Base-by-base conservation (phyloP, 345 rosid species). In the Pistacia vera region DNA sequence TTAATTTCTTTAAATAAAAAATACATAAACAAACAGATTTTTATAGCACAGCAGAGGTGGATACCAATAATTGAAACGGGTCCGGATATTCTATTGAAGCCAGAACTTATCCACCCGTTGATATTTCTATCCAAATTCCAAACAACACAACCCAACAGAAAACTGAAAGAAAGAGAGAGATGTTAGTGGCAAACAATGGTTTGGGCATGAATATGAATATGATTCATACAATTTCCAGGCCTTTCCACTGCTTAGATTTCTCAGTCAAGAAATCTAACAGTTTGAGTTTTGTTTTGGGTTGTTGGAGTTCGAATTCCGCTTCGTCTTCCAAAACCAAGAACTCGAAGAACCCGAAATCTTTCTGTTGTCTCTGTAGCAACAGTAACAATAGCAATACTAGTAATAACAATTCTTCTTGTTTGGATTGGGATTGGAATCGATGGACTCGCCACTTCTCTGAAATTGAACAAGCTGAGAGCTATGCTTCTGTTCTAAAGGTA, bases 401-500 rank as follows among this genome's bases (percentile, higher is more conserved):
- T 20, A 79, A 66, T 49, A 68, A 13, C 46, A 74, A 72, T 52
- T 67, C 75, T 56, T 87, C 92, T 49, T 83, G 82, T 61, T 81
- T 79, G 75, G 89, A 86, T 61, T 95, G 98, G 98, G 98, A 92
- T 83, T 95, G 98, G 99, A 83, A 72, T 85, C 83, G 93, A 44
- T 95, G 99, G 99, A 88, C 72, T 66, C 96, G 93, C 60, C 95
- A 93, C 79, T 93, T 95, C 85, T 79, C 90, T 61, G 97, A 90
- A 77, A 80, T 91, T 71, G 97, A 93, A 55, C 90, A 93, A 75
- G 84, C 91, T 75, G 97, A 95, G 80, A 85, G 86, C 81, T 84
- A 79, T 41, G 90, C 93, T 55, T 93, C 99, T 67, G 90, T 87
- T 55, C 96, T 95, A 78, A 93, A 90, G 95, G 98, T 93, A 56